phyloP scores from a whole-genome alignment of 208 protist genomes.

The Angomonas deanei region DNA sequence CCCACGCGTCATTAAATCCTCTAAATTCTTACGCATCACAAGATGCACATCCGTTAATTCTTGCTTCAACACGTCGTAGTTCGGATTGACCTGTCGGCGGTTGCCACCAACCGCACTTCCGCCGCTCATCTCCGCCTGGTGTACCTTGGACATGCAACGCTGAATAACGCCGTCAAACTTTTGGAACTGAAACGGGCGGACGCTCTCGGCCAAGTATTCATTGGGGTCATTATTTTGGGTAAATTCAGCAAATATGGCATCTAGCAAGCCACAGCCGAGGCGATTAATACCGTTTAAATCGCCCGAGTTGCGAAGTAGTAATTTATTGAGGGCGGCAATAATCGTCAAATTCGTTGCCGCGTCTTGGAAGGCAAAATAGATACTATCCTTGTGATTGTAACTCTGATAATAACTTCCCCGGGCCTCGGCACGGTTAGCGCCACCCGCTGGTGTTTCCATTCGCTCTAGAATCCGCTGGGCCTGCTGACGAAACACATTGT shows the following conservation, averaged over 20 bases:
- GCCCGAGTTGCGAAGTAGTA: constrained; percentile 74
- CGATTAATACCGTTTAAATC: constrained; percentile 70
- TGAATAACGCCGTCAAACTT: constrained; percentile 84
- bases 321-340: constrained; percentile 84
- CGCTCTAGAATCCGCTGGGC: constrained; percentile 79
- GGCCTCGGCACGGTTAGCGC: constrained; percentile 22
- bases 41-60: constrained; percentile 88
- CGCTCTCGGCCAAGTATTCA: constrained; percentile 42
- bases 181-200: constrained; percentile 85
- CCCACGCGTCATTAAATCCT: constrained; percentile 86
- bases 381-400: constrained; percentile 85
- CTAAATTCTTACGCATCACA: constrained; percentile 88
- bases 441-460: constrained; percentile 67
- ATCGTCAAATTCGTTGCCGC: constrained; percentile 80
- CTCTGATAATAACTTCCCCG: constrained; percentile 87
- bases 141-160: constrained; percentile 53
- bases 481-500: constrained; percentile 68
- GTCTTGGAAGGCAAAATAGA: constrained; percentile 89
- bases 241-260: constrained; percentile 79
- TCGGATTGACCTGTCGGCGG: constrained; percentile 61
- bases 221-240: constrained; percentile 41
- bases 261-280: constrained; percentile 76
- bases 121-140: constrained; percentile 56
- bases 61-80: constrained; percentile 73
- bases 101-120: constrained; percentile 9